Percentiles rank a stretch among this genome's conserved stretches.
These are phyloP conservation scores for Stephanodiscus triporus DNA, from an alignment of 108 stramenopile genomes.

Conservation along the genomic window DNA sequence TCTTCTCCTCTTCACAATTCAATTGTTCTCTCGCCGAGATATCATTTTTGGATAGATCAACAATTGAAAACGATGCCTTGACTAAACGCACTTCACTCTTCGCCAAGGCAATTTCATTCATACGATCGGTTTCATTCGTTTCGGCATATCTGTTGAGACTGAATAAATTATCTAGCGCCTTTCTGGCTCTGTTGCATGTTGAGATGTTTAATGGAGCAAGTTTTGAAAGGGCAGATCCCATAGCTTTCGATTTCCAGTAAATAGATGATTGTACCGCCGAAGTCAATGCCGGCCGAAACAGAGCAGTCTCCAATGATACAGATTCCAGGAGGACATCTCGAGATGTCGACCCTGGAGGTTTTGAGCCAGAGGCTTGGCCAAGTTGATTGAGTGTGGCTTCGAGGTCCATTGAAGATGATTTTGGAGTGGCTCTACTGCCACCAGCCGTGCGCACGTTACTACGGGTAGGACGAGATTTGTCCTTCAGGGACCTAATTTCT, in stretches of 20 bases:
- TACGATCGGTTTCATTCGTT: neutral
- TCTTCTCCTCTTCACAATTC: constrained; percentile 14
- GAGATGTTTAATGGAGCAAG: constrained; percentile 46
- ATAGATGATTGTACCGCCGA: constrained; percentile 71
- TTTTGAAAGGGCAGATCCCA: constrained; percentile 42
- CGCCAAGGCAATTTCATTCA: constrained; percentile 40
- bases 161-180: constrained; percentile 2
- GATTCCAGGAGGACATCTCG: constrained; percentile 33
- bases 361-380: constrained; percentile 15
- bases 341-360: constrained; percentile 22
- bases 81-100: constrained; percentile 33
- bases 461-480: constrained; percentile 60
- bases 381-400: constrained; percentile 33
- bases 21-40: constrained; percentile 29
- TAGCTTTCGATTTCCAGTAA: constrained; percentile 70
- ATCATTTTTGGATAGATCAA: constrained; percentile 33
- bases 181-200: constrained; percentile 13
- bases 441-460: constrained; percentile 43
- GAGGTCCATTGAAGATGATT: constrained; percentile 29
- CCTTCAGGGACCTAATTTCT: constrained; percentile 72
- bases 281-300: constrained; percentile 77
- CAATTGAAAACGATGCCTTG: constrained; percentile 38
- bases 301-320: constrained; percentile 62
- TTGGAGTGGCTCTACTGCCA: constrained; percentile 41
- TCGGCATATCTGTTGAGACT: neutral